Evolutionary conservation across 2,329 filamentous ascomycete genomes (phyloP).

Genomic region (Exophiala spinifera): DNA sequence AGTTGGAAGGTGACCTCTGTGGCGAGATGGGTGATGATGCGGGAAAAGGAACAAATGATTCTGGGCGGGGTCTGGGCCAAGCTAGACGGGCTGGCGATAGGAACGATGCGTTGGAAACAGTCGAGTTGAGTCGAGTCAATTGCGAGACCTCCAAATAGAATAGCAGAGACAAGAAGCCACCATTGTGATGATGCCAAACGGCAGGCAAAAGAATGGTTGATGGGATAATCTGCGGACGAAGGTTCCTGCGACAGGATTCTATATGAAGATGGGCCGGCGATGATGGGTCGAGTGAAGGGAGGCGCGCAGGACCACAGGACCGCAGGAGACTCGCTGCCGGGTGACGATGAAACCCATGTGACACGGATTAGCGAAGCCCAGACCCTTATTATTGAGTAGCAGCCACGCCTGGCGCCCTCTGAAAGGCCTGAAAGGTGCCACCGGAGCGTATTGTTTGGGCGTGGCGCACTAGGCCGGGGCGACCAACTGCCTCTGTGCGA

Average conservation of each 20-base stretch:
- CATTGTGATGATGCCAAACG: constrained; percentile 10
- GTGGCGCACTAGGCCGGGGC: no score
- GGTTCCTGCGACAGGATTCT: not conserved
- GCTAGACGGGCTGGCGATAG: constrained; percentile 1
- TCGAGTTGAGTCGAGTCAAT: constrained; percentile 9
- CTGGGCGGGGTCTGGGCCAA: constrained; percentile 22
- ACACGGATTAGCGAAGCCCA: not conserved
- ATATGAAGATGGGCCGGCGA: not conserved
- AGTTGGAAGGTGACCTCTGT: constrained; percentile 10
- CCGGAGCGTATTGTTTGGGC: no score
- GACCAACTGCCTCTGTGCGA: no score
- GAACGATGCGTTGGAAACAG: constrained; percentile 1
- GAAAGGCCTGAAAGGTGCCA: no score
- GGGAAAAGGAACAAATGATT: constrained; percentile 10
- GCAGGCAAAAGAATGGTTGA: not conserved
- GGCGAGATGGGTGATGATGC: constrained; percentile 17
- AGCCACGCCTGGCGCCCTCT: no score
- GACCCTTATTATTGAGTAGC: not conserved
- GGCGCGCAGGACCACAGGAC: not conserved
- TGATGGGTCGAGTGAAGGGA: not conserved
- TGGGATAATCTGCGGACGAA: constrained; percentile 3
- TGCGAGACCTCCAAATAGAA: constrained; percentile 11
- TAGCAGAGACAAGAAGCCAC: constrained; percentile 19
- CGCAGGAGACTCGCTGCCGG: not conserved
- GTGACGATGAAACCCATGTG: not conserved